Percentiles rank a stretch among this genome's conserved stretches.
Conservation (phyloP, 805 yeast genomes). For the Saccharomycopsis synnaedendra region DNA sequence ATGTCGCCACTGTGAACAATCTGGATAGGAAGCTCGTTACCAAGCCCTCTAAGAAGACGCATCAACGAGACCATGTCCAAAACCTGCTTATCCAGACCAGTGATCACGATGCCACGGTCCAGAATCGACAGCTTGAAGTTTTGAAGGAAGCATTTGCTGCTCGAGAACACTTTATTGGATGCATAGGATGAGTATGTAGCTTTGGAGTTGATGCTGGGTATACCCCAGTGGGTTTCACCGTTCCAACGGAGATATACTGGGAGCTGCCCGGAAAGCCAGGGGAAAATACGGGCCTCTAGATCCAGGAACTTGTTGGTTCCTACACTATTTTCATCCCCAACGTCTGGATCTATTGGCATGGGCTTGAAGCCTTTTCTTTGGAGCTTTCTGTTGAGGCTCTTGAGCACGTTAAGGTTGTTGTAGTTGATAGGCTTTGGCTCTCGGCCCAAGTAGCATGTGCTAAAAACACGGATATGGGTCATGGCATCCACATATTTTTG, state of each 20-base stretch:
- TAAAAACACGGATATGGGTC: constrained; percentile 21
- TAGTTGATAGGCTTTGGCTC: constrained; percentile 16
- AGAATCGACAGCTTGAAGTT: constrained; percentile 22
- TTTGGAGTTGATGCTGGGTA: constrained; percentile 22
- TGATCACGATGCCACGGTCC: constrained; percentile 29
- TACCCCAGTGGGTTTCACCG: constrained; percentile 23
- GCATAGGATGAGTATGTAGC: constrained; percentile 17
- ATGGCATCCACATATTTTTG: constrained; percentile 19
- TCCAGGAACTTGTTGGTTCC: constrained; percentile 20
- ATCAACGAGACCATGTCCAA: constrained; percentile 27
- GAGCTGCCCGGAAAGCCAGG: constrained; percentile 24
- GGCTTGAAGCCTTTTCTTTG: constrained; percentile 17
- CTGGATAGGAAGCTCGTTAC: constrained; percentile 29
- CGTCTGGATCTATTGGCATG: constrained; percentile 26
- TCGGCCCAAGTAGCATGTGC: constrained; percentile 20
- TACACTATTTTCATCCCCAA: constrained; percentile 28
- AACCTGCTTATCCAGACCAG: constrained; percentile 24
- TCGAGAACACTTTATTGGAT: constrained; percentile 6
- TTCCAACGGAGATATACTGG: constrained; percentile 29
- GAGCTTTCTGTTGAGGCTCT: constrained; percentile 7
- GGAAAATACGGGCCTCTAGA: constrained; percentile 25
- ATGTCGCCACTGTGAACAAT: constrained; percentile 29
- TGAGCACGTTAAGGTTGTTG: constrained; percentile 4
- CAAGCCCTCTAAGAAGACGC: constrained; percentile 28
- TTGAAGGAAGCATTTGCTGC: constrained; percentile 15